Conservation (phyloP, 257 asterid genomes). For the Forsythia viridissima region DNA sequence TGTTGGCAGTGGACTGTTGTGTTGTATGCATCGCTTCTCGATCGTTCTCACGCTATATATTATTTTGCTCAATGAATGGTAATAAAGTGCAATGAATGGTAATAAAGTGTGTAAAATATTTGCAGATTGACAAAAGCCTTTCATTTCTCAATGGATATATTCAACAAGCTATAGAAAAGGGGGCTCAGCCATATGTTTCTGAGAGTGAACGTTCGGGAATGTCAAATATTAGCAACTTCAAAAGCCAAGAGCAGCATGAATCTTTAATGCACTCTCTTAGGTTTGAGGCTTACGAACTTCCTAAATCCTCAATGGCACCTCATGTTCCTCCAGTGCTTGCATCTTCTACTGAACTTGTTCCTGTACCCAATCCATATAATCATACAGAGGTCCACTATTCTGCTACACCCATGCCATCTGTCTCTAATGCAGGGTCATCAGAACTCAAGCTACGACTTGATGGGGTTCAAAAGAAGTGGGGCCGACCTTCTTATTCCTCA, state of each 20-base stretch:
- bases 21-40: conserved; percentile 4
- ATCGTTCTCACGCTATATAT: background rate
- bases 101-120: conserved; percentile 1
- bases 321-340: conserved; percentile 45
- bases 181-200: conserved; percentile 82
- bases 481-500: conserved; percentile 63
- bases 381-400: conserved; percentile 46
- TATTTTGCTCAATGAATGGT: background rate
- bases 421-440: conserved; percentile 50
- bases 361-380: conserved; percentile 62
- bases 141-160: conserved; percentile 72
- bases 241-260: conserved; percentile 66
- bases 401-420: conserved; percentile 40
- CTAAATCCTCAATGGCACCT: conserved; percentile 62
- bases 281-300: conserved; percentile 93
- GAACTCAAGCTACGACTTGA: conserved; percentile 82
- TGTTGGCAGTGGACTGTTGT: background rate
- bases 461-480: conserved; percentile 96
- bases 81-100: background rate
- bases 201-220: conserved; percentile 72
- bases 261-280: conserved; percentile 66
- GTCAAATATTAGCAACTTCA: conserved; percentile 48
- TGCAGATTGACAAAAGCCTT: conserved; percentile 80
- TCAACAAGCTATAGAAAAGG: conserved; percentile 75
- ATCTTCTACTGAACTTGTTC: conserved; percentile 73